Percentiles rank a stretch among this genome's conserved stretches.
phyloP scores from a whole-genome alignment of 345 rosid species.

The Corymbia maculata region DNA sequence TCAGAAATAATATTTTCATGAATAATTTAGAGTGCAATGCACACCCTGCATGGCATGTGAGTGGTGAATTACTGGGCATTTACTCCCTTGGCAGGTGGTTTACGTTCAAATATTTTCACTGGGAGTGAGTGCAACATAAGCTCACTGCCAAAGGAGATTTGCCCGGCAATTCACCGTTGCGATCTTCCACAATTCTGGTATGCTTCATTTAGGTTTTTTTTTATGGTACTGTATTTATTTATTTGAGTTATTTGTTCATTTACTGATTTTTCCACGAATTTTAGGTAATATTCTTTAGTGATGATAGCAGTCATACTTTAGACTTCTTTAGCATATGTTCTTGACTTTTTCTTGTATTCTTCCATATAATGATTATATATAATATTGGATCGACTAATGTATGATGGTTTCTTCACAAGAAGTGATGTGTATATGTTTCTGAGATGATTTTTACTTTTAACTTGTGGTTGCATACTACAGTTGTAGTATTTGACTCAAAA shows the following conservation, averaged over 20 bases:
- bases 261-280: not conserved
- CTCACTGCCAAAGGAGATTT: slow-evolving; percentile 47
- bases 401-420: not conserved
- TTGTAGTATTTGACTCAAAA: not conserved
- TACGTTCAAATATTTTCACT: not conserved
- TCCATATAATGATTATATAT: not conserved
- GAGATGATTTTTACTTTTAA: not conserved
- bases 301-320: not conserved
- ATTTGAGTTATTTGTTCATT: not conserved
- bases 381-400: not conserved
- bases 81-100: slow-evolving; percentile 17
- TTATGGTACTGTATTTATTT: not conserved
- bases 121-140: not conserved
- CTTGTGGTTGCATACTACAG: not conserved
- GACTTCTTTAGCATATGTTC: not conserved
- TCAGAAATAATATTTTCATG: not conserved
- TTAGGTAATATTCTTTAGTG: not conserved
- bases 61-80: slow-evolving; percentile 17
- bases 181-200: not conserved
- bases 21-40: not conserved
- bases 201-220: not conserved
- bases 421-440: not conserved
- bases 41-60: not conserved
- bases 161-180: slow-evolving; percentile 25
- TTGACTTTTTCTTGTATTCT: not conserved